These are phyloP conservation scores for Penicillium verhagenii DNA, from an alignment of 495 filamentous ascomycete genomes.

Conservation along the genomic window DNA sequence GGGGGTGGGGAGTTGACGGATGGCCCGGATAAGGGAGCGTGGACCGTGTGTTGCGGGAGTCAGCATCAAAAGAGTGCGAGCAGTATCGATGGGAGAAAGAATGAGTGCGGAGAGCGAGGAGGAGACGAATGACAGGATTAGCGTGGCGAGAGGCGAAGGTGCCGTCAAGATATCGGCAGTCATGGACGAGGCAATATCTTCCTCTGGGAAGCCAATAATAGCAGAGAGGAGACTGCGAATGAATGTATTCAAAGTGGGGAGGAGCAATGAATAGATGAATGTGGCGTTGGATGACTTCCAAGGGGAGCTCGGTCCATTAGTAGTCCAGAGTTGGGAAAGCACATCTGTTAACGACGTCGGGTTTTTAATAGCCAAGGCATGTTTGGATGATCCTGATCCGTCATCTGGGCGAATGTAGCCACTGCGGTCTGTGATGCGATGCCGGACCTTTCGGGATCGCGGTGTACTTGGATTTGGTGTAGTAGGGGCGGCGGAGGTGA, in stretches of 20 bases:
- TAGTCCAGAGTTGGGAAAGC: constrained; percentile 80
- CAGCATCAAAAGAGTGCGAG: constrained; percentile 83
- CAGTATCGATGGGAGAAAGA: constrained; percentile 82
- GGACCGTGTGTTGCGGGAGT: constrained; percentile 72
- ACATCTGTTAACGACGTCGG: constrained; percentile 75
- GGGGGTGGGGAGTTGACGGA: constrained; percentile 66
- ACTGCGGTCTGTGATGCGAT: constrained; percentile 50
- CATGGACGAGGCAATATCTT: constrained; percentile 56
- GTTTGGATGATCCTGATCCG: constrained; percentile 37
- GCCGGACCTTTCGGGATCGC: constrained; percentile 40
- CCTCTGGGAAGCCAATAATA: constrained; percentile 77
- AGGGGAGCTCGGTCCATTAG: constrained; percentile 83
- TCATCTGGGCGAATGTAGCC: constrained; percentile 47
- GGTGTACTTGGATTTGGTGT: constrained; percentile 55
- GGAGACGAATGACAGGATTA: constrained; percentile 79
- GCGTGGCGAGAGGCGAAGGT: constrained; percentile 67
- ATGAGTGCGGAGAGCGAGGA: constrained; percentile 75
- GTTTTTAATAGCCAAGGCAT: constrained; percentile 66
- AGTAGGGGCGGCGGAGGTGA: constrained; percentile 68
- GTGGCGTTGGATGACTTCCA: constrained; percentile 95
- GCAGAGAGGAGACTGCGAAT: constrained; percentile 80
- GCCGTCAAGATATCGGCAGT: constrained; percentile 64
- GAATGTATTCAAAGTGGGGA: constrained; percentile 83
- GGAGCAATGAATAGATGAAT: constrained; percentile 81
- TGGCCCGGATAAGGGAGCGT: constrained; percentile 68